Conservation (phyloP, 2,329 filamentous ascomycete genomes). For the Fusarium aywerte region DNA sequence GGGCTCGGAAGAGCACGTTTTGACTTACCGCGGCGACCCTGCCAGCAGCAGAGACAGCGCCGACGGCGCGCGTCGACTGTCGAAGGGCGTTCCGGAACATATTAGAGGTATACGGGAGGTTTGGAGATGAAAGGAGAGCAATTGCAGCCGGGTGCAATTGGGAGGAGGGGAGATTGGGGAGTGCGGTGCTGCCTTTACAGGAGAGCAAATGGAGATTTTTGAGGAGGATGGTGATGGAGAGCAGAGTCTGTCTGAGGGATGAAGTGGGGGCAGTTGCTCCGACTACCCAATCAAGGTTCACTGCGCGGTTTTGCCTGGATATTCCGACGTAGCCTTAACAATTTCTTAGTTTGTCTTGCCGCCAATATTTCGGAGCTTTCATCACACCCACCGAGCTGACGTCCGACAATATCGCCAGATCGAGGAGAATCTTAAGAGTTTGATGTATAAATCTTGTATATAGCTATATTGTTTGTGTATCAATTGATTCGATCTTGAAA, state of each 20-base stretch:
- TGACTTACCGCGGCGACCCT: conserved; percentile 93
- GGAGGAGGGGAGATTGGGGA: conserved; percentile 68
- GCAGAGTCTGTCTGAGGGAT: conserved; percentile 57
- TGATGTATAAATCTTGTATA: background rate
- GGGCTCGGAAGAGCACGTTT: conserved; percentile 51
- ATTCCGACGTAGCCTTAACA: conserved; percentile 54
- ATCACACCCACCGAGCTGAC: conserved; percentile 38
- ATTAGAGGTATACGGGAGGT: conserved; percentile 64
- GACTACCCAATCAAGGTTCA: conserved; percentile 50
- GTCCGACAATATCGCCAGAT: conserved; percentile 17
- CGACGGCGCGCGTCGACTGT: conserved; percentile 94
- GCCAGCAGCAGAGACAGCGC: conserved; percentile 90
- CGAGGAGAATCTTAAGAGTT: background rate
- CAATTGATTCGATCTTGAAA: conserved; percentile 32
- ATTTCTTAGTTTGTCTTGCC: conserved; percentile 48
- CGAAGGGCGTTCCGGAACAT: conserved; percentile 99
- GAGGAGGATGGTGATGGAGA: conserved; percentile 55
- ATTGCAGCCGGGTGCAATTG: conserved; percentile 73
- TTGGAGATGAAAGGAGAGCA: conserved; percentile 66
- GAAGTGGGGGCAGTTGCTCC: conserved; percentile 53
- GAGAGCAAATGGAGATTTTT: conserved; percentile 60
- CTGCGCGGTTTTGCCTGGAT: conserved; percentile 55
- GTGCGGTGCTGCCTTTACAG: conserved; percentile 61
- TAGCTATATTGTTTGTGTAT: background rate
- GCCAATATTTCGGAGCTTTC: conserved; percentile 43